Evolutionary conservation across 768 basidiomycete genomes (phyloP), one percentile per base, ranked within the genome.

Genomic region (Panaeolus papilionaceus): DNA sequence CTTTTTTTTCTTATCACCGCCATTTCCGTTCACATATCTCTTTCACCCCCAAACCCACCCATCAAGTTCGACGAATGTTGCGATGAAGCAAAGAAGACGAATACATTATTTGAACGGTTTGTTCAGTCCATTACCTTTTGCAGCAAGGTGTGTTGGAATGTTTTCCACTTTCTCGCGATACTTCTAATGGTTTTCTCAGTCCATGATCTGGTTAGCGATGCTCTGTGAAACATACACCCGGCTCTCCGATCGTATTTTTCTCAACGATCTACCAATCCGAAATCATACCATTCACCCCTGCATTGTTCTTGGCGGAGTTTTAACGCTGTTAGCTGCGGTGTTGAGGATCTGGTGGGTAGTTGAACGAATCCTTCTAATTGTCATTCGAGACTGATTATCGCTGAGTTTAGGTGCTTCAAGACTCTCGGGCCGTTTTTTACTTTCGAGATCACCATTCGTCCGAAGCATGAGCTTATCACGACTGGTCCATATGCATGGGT

Each of bases 401-500:
- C 40, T 63, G 28, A 26, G 14, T 58, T 28, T 37, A 82, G 80
- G 79, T 82, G 81, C 67, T 82, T 80, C 70, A 77, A 73, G 64
- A 75, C 78, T 8, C 78, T 84, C 4, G 81, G 81, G 4, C 74
- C 74, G 2, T 71, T 82, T n/a, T 84, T 83, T 72, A 84, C 82
- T 0, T 83, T 83, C 66, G 81, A 83, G 61, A 79, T 83, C 40
- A 78, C 79, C 42, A 79, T 83, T 45, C 79, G 77, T 9, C 77
- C 76, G 0, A 74, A 79, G 64, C 83, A 84, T 69, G 73, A 77
- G 64, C 79, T 84, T 49, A 73, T 84, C 64, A 83, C 79, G 1
- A 70, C 75, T n/a, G 82, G 82, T 0, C 83, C 82, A 0, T 84
- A 84, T 62, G 73, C 80, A n/a, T 78, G 79, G 75, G 79, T 82